phyloP scores from a whole-genome alignment of 1,284 basidiomycete species.

The Pyrrhoderma noxium region DNA sequence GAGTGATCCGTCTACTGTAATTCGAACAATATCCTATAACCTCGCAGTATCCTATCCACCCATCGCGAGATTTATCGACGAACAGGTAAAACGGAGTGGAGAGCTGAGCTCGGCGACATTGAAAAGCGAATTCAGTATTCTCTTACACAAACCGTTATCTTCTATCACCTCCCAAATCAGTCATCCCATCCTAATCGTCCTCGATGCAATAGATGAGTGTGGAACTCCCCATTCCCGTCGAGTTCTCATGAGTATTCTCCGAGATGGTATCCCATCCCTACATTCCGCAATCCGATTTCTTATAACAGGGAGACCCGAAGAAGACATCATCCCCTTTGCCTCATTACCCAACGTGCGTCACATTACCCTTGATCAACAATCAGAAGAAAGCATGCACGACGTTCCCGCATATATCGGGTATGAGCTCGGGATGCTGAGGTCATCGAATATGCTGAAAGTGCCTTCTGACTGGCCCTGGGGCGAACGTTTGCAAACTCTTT shows the following conservation, averaged over 20 bases:
- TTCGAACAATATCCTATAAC: not conserved
- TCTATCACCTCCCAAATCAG: not conserved
- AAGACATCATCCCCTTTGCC: not conserved
- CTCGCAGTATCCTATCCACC: not conserved
- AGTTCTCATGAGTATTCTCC: not conserved
- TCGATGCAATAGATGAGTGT: constrained; percentile 17
- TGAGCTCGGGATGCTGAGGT: too few species aligned
- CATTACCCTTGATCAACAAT: too few species aligned
- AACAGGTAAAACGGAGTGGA: too few species aligned
- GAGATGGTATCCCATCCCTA: not conserved
- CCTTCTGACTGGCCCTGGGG: not conserved
- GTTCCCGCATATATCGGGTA: too few species aligned
- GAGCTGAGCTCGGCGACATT: too few species aligned
- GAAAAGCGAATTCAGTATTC: too few species aligned
- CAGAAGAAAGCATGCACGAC: too few species aligned
- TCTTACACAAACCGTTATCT: not conserved
- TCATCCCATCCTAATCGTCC: constrained; percentile 7
- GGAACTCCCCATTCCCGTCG: not conserved
- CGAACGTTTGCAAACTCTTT: constrained; percentile 22
- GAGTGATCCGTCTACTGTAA: not conserved
- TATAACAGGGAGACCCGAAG: not conserved
- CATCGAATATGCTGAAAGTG: not conserved
- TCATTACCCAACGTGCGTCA: too few species aligned
- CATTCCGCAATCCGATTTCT: constrained; percentile 1
- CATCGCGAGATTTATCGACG: not conserved